Evolutionary conservation across 768 basidiomycete genomes (phyloP).

Genomic region (Astraeus odoratus): DNA sequence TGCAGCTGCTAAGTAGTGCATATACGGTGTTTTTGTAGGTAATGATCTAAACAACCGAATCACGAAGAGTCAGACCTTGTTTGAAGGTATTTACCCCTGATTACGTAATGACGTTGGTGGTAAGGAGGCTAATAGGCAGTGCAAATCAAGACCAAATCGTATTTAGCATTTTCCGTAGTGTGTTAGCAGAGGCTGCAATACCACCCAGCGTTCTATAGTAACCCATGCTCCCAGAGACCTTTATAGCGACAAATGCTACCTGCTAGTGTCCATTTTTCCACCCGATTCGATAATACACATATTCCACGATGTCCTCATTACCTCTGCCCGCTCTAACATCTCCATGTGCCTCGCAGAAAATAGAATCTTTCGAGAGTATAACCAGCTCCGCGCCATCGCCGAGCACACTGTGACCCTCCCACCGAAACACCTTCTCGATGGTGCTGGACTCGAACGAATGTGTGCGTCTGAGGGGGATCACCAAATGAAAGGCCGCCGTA

Average conservation of each 20-base stretch:
- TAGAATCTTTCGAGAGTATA: slow-evolving; percentile 46
- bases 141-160: too few relatives aligned
- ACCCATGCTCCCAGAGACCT: too few relatives aligned
- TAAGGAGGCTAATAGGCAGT: too few relatives aligned
- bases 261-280: too few relatives aligned
- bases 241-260: too few relatives aligned
- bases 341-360: slow-evolving; percentile 44
- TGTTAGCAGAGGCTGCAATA: too few relatives aligned
- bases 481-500: slow-evolving; percentile 50
- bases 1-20: slow-evolving; percentile 8
- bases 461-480: slow-evolving; percentile 66
- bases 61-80: slow-evolving; percentile 13
- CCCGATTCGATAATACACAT: slow-evolving; percentile 65
- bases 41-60: slow-evolving; percentile 6
- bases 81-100: slow-evolving; percentile 14
- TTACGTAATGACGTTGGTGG: too few relatives aligned
- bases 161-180: too few relatives aligned
- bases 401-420: slow-evolving; percentile 1
- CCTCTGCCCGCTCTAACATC: too few relatives aligned
- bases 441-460: slow-evolving; percentile 52
- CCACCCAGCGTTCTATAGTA: too few relatives aligned
- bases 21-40: too few relatives aligned
- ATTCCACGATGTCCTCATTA: slow-evolving; percentile 54
- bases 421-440: slow-evolving; percentile 49
- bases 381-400: slow-evolving; percentile 37